Evolutionary conservation across 305 asterid species (phyloP), one percentile per base, ranked within the genome.

Genomic region (Salvia sclarea): DNA sequence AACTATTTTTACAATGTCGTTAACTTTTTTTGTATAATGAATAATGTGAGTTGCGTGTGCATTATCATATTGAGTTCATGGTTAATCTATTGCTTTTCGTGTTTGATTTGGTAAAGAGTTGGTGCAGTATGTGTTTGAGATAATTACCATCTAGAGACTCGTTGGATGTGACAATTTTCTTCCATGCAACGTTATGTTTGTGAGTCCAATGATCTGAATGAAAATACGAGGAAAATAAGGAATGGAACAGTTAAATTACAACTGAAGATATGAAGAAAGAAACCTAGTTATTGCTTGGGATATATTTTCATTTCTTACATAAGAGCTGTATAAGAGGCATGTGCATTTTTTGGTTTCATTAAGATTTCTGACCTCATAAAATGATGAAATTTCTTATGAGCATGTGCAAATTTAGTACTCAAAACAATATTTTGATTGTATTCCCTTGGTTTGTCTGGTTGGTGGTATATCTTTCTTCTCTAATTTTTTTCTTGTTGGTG

Each of bases 401-500:
- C 30, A 40, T 20, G 76, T 45, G 50, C 66, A 68, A 43, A 41
- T 14, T 14, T 44, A 31, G 64, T 33, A 21, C 74, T 20, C 47
- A n/a, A 4, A 11, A 16, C 12, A 35, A 20, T 52, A 45, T 58
- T 73, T 64, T 64, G 31, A 58, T 73, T 55, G 43, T 58, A 11
- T 50, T 48, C 43, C 37, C 37, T 66, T 28, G 20, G 8, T 33
- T 62, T 63, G 14, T 63, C 22, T 59, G 25, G 52, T 28, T n/a
- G 53, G 17, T 48, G 52, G 16, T 59, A 4, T 22, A 48, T 66
- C 0, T 70, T 44, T 74, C 17, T 8, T 31, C 30, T 75, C 61
- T 79, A 64, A 61, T 66, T 52, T 33, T 22, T 37, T 52, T n/a
- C 45, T 48, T 28, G 31, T 48, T 37, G 40, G 55, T 73, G 38